Base-by-base conservation (phyloP, 1,139 yeast species). In the Yarrowia galli region DNA sequence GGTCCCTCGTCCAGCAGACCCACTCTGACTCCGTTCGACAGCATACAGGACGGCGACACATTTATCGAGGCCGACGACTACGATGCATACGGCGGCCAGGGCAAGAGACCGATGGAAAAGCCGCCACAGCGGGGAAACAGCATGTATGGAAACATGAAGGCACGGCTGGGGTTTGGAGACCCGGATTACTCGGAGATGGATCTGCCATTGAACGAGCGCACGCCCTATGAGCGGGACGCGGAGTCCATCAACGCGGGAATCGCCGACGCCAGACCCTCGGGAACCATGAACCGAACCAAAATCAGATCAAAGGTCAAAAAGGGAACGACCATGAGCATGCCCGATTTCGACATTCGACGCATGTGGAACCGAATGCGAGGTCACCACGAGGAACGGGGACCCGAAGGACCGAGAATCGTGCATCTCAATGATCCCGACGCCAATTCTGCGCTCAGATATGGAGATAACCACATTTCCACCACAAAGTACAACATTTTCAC, bases 401-500 rank as follows among this genome's bases (percentile, higher is more conserved):
- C 75, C 5, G 73, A 76, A 35, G 84, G 84, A 0, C 97, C 97
- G 35, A 84, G 98, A 72, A 82, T 86, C 36, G 88, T 95, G 40
- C 82, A 85, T 72, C 77, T 95, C 60, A 89, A 92, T 81, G 86
- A 90, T 74, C 72, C 76, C 1, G 76, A 79, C 2, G 81, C 85
- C 16, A 92, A 92, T 72, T 71, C 79, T 4, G 78, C 84, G 2
- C 83, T 82, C 69, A 84, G 88, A 2, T 95, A 85, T 79, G 83
- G 84, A 71, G 95, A 89, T 71, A 96, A 96, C 76, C 93, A 93
- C 76, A 89, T 96, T 72, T 90, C 97, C 56, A 96, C 99, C 5
- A 93, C 99, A n/a, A 96, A 96, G 78, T 96, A 96, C 81, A 96
- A 95, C 77, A 79, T 88, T 70, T 97, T 97, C 38, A 96, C 99